Evolutionary conservation across 1,284 basidiomycete genomes (phyloP).

Genomic region (Gymnopus androsaceus): DNA sequence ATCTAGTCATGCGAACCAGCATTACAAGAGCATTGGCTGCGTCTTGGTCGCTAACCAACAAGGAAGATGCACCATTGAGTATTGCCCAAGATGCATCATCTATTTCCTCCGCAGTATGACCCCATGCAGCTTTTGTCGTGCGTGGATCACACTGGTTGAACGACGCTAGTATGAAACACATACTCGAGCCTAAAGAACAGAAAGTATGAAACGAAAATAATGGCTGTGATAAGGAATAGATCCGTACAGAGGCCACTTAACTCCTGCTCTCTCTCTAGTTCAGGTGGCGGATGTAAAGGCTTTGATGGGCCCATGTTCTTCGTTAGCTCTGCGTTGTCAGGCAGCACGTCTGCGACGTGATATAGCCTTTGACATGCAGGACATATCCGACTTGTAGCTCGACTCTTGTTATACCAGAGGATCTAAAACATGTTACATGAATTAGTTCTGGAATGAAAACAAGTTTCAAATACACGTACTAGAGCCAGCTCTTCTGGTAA

Average conservation of each 20-base stretch:
- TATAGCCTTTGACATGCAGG: conserved; percentile 76
- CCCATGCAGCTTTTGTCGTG: conserved; percentile 70
- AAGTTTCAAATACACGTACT: conserved; percentile 42
- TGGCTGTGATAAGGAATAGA: too few relatives aligned
- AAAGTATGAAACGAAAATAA: conserved; percentile 7
- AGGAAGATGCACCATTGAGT: conserved; percentile 48
- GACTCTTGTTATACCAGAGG: conserved; percentile 83
- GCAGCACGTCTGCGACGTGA: conserved; percentile 61
- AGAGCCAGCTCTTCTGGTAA: conserved; percentile 71
- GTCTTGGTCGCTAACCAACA: conserved; percentile 24
- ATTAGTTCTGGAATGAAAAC: neutral
- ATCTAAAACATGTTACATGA: conserved; percentile 47
- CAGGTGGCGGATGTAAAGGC: conserved; percentile 32
- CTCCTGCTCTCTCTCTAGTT: conserved; percentile 60
- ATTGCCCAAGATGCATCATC: conserved; percentile 64
- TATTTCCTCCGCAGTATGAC: conserved; percentile 65
- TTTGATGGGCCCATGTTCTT: conserved; percentile 23
- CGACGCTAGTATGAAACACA: conserved; percentile 74
- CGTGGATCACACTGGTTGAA: conserved; percentile 54
- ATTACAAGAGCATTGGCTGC: conserved; percentile 59
- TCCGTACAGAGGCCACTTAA: conserved; percentile 76
- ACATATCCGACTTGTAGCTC: conserved; percentile 65
- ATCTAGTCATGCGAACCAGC: conserved; percentile 73
- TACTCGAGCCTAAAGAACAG: conserved; percentile 57
- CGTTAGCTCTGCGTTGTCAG: conserved; percentile 34